Percentiles rank a stretch among this genome's conserved stretches.
phyloP scores from a whole-genome alignment of 495 filamentous ascomycete genomes.

The Neurospora terricola region DNA sequence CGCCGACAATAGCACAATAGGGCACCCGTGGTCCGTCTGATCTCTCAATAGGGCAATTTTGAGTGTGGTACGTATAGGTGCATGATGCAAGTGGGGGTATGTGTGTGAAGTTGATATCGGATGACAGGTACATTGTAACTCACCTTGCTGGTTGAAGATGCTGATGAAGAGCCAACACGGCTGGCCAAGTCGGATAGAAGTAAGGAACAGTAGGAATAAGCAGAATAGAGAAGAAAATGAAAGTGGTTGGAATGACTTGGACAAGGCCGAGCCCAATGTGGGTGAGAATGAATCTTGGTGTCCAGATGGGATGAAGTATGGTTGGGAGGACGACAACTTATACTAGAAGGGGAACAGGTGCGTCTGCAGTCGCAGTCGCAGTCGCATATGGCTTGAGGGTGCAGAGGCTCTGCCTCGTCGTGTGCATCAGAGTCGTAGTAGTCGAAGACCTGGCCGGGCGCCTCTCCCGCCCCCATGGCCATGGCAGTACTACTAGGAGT shows the following conservation, averaged over 20 bases:
- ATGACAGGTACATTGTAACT: background rate
- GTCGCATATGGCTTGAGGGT: background rate
- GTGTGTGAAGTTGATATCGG: background rate
- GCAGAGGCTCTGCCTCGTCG: constrained; percentile 9
- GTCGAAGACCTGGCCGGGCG: background rate
- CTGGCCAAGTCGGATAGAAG: background rate
- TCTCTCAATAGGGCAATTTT: background rate
- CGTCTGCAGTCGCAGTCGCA: background rate
- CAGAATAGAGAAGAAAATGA: background rate
- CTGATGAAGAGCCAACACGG: background rate
- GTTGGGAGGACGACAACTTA: background rate
- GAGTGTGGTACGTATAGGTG: background rate
- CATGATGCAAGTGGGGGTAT: background rate
- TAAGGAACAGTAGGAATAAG: background rate
- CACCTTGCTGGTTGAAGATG: background rate
- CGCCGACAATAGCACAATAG: background rate
- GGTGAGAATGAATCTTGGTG: background rate
- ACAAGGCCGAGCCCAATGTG: background rate
- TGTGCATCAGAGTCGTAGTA: background rate
- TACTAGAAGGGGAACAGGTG: background rate
- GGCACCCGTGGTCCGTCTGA: background rate
- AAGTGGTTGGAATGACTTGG: background rate
- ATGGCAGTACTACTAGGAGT: constrained; percentile 7
- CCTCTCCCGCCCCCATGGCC: constrained; percentile 10
- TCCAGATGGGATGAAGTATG: background rate